A percentile compares a stretch with the other conserved stretches of the same genome.
Conservation (phyloP, 768 basidiomycete genomes). For the Kwoniella bestiolae region DNA sequence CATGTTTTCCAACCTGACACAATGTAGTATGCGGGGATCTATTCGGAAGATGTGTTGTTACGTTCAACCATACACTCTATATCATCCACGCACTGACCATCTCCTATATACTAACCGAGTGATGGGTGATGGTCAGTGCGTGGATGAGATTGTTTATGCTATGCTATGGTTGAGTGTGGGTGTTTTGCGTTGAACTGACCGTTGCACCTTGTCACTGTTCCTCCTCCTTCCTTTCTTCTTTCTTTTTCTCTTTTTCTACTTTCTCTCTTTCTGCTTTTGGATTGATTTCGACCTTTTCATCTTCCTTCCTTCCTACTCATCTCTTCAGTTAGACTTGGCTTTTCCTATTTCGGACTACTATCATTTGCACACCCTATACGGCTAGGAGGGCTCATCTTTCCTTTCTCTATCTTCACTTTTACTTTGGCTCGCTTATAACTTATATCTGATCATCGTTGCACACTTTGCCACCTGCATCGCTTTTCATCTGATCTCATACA, state of each 20-base stretch:
- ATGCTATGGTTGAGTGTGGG: no score
- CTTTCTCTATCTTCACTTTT: no score
- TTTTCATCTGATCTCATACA: neutral
- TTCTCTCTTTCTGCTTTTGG: neutral
- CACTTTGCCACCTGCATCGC: neutral
- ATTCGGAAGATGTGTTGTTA: no score
- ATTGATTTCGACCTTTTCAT: neutral
- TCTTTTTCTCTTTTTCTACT: neutral
- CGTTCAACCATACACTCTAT: no score
- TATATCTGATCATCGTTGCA: neutral
- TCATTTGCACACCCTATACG: neutral
- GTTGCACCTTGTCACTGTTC: neutral
- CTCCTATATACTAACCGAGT: no score
- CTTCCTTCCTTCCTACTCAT: neutral
- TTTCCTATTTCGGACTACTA: neutral
- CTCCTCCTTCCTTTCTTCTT: constrained; percentile 3
- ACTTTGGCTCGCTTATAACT: no score
- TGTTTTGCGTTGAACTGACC: neutral
- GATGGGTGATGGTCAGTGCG: no score
- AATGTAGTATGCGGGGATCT: no score
- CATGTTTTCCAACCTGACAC: no score
- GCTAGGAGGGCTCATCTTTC: neutral
- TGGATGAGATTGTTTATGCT: no score
- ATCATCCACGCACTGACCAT: no score
- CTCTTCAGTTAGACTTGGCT: neutral